Percentiles rank a stretch among this genome's conserved stretches.
Evolutionary conservation across 2,329 filamentous ascomycete species (phyloP).

Genomic region (Neofusicoccum kwambonambiense): DNA sequence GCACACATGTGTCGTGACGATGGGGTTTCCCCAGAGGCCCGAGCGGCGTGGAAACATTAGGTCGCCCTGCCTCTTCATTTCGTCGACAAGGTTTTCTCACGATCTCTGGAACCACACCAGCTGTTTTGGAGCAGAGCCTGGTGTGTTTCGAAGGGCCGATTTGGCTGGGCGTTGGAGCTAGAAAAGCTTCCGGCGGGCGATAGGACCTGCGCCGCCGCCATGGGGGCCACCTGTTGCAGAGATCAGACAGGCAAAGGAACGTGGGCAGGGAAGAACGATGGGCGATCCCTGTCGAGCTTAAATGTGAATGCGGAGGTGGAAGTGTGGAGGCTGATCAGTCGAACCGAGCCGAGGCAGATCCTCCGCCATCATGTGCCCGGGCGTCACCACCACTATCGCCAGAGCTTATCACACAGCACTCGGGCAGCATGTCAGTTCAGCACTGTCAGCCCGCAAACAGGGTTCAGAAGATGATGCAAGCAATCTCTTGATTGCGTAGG

Average conservation of each 20-base stretch:
- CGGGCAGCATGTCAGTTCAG: neutral
- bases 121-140: neutral
- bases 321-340: neutral
- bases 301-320: neutral
- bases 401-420: neutral
- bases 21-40: too few relatives aligned
- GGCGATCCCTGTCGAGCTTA: neutral
- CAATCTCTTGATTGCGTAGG: neutral
- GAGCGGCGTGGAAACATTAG: too few relatives aligned
- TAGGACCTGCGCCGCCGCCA: neutral
- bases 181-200: neutral
- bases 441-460: neutral
- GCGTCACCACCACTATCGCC: neutral
- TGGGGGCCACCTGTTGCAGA: neutral
- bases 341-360: neutral
- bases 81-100: too few relatives aligned
- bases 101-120: too few relatives aligned
- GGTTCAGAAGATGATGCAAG: neutral
- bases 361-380: neutral
- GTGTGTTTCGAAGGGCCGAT: neutral
- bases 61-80: too few relatives aligned
- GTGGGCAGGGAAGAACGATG: neutral
- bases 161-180: neutral
- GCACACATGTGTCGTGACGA: too few relatives aligned
- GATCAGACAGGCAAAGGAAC: neutral